Conservation (phyloP, 805 yeast genomes). For the Allodekkera sacchari region DNA sequence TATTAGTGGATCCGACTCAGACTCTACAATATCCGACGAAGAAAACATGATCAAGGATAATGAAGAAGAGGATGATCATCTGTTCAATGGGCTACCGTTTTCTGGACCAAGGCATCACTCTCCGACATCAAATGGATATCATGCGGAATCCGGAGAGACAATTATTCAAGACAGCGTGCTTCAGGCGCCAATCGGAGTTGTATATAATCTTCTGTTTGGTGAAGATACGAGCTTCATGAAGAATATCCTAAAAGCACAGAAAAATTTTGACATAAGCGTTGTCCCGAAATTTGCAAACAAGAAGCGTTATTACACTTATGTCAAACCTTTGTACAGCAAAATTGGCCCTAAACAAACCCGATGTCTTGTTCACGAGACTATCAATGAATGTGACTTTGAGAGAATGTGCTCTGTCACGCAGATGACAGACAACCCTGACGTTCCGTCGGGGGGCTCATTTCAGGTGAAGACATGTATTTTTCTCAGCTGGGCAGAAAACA, state of each 20-base stretch:
- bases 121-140: slow-evolving; percentile 33
- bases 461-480: slow-evolving; percentile 49
- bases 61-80: slow-evolving; percentile 17
- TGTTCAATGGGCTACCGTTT: slow-evolving; percentile 30
- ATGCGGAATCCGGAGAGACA: slow-evolving; percentile 39
- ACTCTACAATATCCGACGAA: slow-evolving; percentile 21
- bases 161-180: slow-evolving; percentile 44
- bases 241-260: slow-evolving; percentile 45
- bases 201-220: slow-evolving; percentile 55
- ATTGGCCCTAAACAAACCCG: slow-evolving; percentile 73
- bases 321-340: slow-evolving; percentile 56
- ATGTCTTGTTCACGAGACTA: slow-evolving; percentile 53
- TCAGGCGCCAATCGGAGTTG: slow-evolving; percentile 58
- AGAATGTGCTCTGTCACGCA: slow-evolving; percentile 43
- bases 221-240: slow-evolving; percentile 39
- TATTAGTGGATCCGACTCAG: slow-evolving; percentile 24
- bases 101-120: slow-evolving; percentile 30
- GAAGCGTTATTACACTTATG: slow-evolving; percentile 44
- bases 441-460: slow-evolving; percentile 71
- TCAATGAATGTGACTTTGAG: slow-evolving; percentile 44
- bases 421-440: slow-evolving; percentile 65
- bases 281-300: slow-evolving; percentile 30
- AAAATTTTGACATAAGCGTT: slow-evolving; percentile 51
- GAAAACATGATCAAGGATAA: slow-evolving; percentile 26
- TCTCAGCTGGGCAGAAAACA: slow-evolving; percentile 55